Conservation (phyloP, 2,329 filamentous ascomycete genomes). For the Metarhizium guizhouense region DNA sequence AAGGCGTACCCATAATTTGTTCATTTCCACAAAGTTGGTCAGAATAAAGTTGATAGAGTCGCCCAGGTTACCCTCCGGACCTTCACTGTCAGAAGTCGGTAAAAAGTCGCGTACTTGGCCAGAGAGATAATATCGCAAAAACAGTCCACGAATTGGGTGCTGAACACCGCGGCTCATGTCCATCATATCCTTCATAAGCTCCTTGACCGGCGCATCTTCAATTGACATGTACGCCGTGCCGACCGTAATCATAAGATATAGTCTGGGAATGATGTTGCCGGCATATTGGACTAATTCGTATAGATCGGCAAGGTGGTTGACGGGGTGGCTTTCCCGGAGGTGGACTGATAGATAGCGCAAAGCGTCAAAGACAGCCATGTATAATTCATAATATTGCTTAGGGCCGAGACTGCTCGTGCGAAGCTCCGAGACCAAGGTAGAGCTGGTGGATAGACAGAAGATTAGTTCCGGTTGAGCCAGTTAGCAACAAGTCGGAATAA, state of each 20-base stretch:
- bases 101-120: conserved; percentile 88
- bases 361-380: conserved; percentile 98
- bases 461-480: conserved; percentile 4
- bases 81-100: conserved; percentile 73
- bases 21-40: conserved; percentile 99
- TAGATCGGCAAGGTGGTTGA: conserved; percentile 94
- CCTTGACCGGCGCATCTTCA: conserved; percentile 95
- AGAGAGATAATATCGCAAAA: conserved; percentile 91
- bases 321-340: conserved; percentile 92
- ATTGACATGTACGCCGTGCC: conserved; percentile 99
- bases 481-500: conserved; percentile 12
- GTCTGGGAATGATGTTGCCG: conserved; percentile 89
- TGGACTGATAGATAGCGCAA: conserved; percentile 93
- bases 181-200: conserved; percentile 99
- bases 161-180: conserved; percentile 98
- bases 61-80: conserved; percentile 88
- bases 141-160: conserved; percentile 89
- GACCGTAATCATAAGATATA: conserved; percentile 99
- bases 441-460: conserved; percentile 46
- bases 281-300: conserved; percentile 98
- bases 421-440: conserved; percentile 94
- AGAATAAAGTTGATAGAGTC: conserved; percentile 97
- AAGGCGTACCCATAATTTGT: conserved; percentile 96
- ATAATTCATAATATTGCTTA: conserved; percentile 99
- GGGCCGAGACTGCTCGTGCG: conserved; percentile 95